Evolutionary conservation across 2,329 filamentous ascomycete genomes (phyloP).

Genomic region (Bertia moriformis): DNA sequence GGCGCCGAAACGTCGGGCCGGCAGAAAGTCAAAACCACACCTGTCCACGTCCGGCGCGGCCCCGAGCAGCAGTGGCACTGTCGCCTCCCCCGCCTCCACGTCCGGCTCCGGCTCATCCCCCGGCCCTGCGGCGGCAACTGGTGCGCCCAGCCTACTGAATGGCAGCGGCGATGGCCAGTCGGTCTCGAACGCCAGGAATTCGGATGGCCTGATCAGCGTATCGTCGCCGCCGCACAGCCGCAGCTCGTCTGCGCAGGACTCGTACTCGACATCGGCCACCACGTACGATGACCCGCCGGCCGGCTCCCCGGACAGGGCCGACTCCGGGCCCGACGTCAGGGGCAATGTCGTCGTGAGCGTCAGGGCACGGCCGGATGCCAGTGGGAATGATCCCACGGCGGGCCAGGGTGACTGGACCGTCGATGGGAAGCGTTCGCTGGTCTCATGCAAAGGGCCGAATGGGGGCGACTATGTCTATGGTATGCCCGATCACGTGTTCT

Average conservation of each 20-base stretch:
- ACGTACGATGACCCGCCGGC: slow-evolving; percentile 72
- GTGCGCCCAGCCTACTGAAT: slow-evolving; percentile 63
- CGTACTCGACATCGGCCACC: slow-evolving; percentile 78
- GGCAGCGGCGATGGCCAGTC: slow-evolving; percentile 66
- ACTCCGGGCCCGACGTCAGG: slow-evolving; percentile 12
- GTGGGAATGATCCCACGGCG: slow-evolving; percentile 73
- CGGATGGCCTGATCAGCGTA: slow-evolving; percentile 62
- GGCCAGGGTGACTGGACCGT: slow-evolving; percentile 81
- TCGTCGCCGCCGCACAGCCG: slow-evolving; percentile 77
- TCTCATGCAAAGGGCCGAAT: slow-evolving; percentile 77
- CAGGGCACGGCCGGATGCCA: slow-evolving; percentile 42
- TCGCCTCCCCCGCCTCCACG: slow-evolving; percentile 32
- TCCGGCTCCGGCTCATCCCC: slow-evolving; percentile 26
- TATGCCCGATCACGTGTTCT: slow-evolving; percentile 24
- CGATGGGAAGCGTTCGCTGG: slow-evolving; percentile 67
- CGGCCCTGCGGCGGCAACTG: slow-evolving; percentile 5
- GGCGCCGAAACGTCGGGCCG: slow-evolving; percentile 12
- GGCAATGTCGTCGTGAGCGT: slow-evolving; percentile 12
- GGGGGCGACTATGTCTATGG: slow-evolving; percentile 87
- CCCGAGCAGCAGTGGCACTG: slow-evolving; percentile 28
- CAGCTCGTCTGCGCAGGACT: slow-evolving; percentile 82
- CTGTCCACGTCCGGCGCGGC: slow-evolving; percentile 38
- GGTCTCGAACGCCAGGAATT: slow-evolving; percentile 50
- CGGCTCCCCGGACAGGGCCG: slow-evolving; percentile 13
- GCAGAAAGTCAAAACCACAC: slow-evolving; percentile 32